Conservation (phyloP, 75 land plant genomes). For the Cunninghamia lanceolata region DNA sequence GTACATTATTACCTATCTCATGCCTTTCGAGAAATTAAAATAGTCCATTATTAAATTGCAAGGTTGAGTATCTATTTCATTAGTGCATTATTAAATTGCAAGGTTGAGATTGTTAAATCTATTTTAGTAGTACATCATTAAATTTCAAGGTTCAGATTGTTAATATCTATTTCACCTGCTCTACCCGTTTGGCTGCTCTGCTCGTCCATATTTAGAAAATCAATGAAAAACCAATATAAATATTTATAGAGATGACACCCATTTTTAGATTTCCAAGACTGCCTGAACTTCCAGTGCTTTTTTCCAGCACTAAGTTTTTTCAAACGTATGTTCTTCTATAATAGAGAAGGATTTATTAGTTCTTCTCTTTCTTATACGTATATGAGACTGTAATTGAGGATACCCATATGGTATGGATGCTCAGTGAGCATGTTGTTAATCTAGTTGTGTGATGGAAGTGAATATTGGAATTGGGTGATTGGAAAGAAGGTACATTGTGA, state of each 20-base stretch:
- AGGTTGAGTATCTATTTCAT: too few species aligned
- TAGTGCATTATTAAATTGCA: too few species aligned
- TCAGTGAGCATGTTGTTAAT: not conserved
- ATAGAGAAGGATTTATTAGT: too few species aligned
- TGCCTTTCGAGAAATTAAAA: too few species aligned
- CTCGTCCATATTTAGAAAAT: not conserved
- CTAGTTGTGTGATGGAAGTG: not conserved
- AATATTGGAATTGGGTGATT: not conserved
- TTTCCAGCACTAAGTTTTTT: not conserved
- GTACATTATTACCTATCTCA: not conserved
- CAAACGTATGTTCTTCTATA: not conserved
- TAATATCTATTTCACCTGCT: not conserved
- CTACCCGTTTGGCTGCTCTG: not conserved
- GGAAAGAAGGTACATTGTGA: not conserved
- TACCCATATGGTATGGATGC: not conserved
- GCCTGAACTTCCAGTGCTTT: not conserved
- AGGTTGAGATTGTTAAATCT: too few species aligned
- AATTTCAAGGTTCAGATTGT: too few species aligned
- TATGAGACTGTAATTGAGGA: not conserved
- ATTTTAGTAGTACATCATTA: too few species aligned
- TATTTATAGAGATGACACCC: not conserved
- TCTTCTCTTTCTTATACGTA: not conserved
- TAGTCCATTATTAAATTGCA: too few species aligned
- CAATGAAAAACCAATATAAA: not conserved
- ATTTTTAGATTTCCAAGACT: not conserved